Evolutionary conservation across 164 flowering plant species (phyloP).

Genomic region (Kingdonia uniflora): DNA sequence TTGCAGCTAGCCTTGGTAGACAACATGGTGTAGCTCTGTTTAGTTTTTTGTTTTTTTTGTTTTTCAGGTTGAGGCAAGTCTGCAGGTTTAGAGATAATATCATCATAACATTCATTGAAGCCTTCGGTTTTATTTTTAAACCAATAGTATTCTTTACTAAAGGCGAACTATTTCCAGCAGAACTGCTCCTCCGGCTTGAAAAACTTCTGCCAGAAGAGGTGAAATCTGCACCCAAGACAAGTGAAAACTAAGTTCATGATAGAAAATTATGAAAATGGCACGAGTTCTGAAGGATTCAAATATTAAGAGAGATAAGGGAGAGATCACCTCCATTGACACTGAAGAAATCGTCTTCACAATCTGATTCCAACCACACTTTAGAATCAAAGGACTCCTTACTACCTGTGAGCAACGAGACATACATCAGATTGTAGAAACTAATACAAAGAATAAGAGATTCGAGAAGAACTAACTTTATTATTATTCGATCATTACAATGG

Average conservation of each 20-base stretch:
- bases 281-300: background rate
- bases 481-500: too few relatives aligned
- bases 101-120: constrained; percentile 7
- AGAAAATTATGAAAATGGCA: background rate
- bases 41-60: constrained; percentile 34
- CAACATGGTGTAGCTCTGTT: constrained; percentile 41
- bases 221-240: constrained; percentile 46
- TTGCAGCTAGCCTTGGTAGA: constrained; percentile 48
- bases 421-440: too few relatives aligned
- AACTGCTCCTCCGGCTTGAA: constrained; percentile 32
- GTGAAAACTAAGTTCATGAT: background rate
- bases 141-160: constrained; percentile 15
- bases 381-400: constrained; percentile 85
- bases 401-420: constrained; percentile 26
- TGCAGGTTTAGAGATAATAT: constrained; percentile 21
- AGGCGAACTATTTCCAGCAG: constrained; percentile 15
- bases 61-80: constrained; percentile 19
- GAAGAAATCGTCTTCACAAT: constrained; percentile 75
- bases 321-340: constrained; percentile 85
- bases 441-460: too few relatives aligned
- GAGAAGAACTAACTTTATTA: too few relatives aligned
- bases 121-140: constrained; percentile 14
- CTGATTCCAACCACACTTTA: constrained; percentile 73
- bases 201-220: constrained; percentile 68
- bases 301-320: background rate